These are phyloP conservation scores for Hypsizygus marmoreus DNA, from an alignment of 768 basidiomycete genomes.

Conservation along the genomic window DNA sequence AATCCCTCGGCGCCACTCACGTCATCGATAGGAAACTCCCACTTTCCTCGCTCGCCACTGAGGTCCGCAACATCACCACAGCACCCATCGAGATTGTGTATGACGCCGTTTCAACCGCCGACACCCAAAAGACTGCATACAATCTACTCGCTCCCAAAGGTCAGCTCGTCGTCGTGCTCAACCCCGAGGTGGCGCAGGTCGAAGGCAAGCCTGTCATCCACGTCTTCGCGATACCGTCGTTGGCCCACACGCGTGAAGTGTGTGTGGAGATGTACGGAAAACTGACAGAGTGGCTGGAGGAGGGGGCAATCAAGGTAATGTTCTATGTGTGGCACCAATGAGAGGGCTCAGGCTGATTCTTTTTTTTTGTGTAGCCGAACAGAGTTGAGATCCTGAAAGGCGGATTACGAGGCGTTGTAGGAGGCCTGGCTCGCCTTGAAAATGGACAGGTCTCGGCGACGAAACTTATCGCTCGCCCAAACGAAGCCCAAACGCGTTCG, in stretches of 20 bases:
- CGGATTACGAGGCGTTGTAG: slow-evolving; percentile 46
- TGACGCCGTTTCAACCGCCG: slow-evolving; percentile 33
- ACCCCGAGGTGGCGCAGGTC: slow-evolving; percentile 8
- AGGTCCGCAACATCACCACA: slow-evolving; percentile 13
- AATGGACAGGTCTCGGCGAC: slow-evolving; percentile 41
- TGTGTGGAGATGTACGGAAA: slow-evolving; percentile 22
- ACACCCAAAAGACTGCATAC: slow-evolving; percentile 40
- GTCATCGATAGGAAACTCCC: slow-evolving; percentile 27
- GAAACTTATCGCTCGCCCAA: slow-evolving; percentile 46
- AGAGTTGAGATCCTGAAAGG: slow-evolving; percentile 40
- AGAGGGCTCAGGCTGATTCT: not conserved
- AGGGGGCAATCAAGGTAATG: slow-evolving; percentile 36
- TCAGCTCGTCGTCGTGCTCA: slow-evolving; percentile 25
- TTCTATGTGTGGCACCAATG: not conserved
- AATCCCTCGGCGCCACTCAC: slow-evolving; percentile 39
- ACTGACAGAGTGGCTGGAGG: slow-evolving; percentile 30
- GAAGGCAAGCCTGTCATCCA: slow-evolving; percentile 11
- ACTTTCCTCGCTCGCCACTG: slow-evolving; percentile 3
- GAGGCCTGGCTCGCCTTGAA: slow-evolving; percentile 42
- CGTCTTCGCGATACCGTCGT: slow-evolving; percentile 23
- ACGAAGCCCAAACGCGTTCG: no score
- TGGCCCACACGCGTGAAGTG: slow-evolving; percentile 19
- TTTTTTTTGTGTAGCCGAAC: slow-evolving; percentile 39
- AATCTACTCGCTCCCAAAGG: slow-evolving; percentile 37
- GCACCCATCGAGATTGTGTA: slow-evolving; percentile 22